Evolutionary conservation across 2,329 filamentous ascomycete species (phyloP), one percentile per base, ranked within the genome.

Genomic region (Calonectria pseudoturangicola): DNA sequence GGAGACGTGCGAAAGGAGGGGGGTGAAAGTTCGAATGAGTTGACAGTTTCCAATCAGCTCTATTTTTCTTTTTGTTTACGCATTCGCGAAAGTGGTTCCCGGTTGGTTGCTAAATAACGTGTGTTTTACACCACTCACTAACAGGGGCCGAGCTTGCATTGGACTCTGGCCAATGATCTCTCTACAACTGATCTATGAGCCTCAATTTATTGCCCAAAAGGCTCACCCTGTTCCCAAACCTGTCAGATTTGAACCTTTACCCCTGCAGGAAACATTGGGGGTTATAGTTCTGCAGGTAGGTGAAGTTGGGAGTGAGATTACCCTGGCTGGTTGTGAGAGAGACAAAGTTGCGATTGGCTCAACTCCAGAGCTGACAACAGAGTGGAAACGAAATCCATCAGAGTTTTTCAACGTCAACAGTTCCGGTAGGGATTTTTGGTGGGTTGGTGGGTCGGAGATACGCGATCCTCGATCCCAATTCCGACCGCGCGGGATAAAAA

Each of bases 401-500:
- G 41, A 41, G 1, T 60, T 60, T 60, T 60, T 27, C 15, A 33
- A 63, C 58, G 12, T 21, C 39, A 25, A 47, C 25, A 43, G 18
- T n/a, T n/a, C 28, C 15, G 13, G 41, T 62, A 36, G 54, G 51
- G 54, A 41, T 68, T 60, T 45, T 33, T 56, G 54, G 25, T 9
- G 25, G 41, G 54, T 21, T 60, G 10, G 51, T 60, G 66, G 51
- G 66, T 68, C 66, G 54, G 65, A 67, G 65, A 56, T 67, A 56
- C 50, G 63, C 45, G 47, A 66, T 21, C 12, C 51, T 51, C 25
- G 50, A 56, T 58, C 51, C 54, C n/a, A 60, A 68, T 68, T 68
- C 54, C 66, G 66, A 62, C 30, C 7, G 30, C 6, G 66, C 66
- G 66, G 54, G 66, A 25, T 33, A 27, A 50, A n/a, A 66, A 47